A percentile compares a stretch with the other conserved stretches of the same genome.
Evolutionary conservation across 495 filamentous ascomycete species (phyloP).

Genomic region (Penicillium crystallinum): DNA sequence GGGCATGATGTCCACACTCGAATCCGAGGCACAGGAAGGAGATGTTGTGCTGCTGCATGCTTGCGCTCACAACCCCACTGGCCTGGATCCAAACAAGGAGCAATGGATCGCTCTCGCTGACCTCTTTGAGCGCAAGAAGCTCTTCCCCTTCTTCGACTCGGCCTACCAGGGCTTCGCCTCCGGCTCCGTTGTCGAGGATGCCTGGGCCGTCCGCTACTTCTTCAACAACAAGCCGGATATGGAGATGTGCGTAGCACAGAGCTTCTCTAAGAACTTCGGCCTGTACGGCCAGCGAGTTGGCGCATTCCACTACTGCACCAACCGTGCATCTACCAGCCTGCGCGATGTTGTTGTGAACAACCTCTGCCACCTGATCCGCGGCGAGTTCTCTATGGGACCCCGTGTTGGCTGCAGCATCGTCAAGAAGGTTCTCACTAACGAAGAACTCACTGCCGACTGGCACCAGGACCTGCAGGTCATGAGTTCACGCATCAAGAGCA

Average conservation of each 20-base stretch:
- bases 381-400: slow-evolving; percentile 47
- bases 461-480: slow-evolving; percentile 45
- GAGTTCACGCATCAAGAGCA: slow-evolving; percentile 47
- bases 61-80: slow-evolving; percentile 54
- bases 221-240: slow-evolving; percentile 45
- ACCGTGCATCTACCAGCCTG: slow-evolving; percentile 24
- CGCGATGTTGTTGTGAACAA: slow-evolving; percentile 38
- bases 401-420: slow-evolving; percentile 46
- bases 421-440: slow-evolving; percentile 41
- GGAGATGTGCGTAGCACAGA: slow-evolving; percentile 49
- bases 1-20: slow-evolving; percentile 44
- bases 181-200: slow-evolving; percentile 48
- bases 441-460: slow-evolving; percentile 42
- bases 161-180: slow-evolving; percentile 56
- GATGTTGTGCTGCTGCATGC: slow-evolving; percentile 48
- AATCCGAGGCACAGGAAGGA: slow-evolving; percentile 37
- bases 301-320: slow-evolving; percentile 44
- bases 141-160: slow-evolving; percentile 54
- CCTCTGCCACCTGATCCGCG: slow-evolving; percentile 43
- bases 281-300: slow-evolving; percentile 51
- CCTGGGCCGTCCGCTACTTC: slow-evolving; percentile 51
- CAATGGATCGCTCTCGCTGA: slow-evolving; percentile 51
- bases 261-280: slow-evolving; percentile 54
- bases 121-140: slow-evolving; percentile 44
- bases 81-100: slow-evolving; percentile 47